Evolutionary conservation across 148 eudicot species (phyloP), one percentile per base, ranked within the genome.

Genomic region (Polygonum maritimum): DNA sequence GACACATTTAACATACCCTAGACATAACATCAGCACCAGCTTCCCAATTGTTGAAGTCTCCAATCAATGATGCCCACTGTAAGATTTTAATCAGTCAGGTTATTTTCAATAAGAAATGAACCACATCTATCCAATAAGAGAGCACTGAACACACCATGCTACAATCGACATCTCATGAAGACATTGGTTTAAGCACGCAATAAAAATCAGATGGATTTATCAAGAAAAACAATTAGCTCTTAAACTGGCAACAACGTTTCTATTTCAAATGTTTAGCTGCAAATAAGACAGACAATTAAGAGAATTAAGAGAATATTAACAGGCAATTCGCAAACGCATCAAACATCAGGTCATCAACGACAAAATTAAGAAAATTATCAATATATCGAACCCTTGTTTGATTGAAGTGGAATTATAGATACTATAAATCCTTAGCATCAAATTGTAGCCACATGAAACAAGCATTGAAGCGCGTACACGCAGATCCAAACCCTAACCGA

Each of bases 41-140:
- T 84, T 89, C 87, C 98, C 98, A 95, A 65, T 85, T 89, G 86
- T 95, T 95, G 85, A 95, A 95, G 84, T 95, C 98, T 82, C 98
- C 98, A 83, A 95, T 89, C 83, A 95, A 84, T 48, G 92, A 81
- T 15, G 98, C 98, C 48, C 84, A 81, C 98, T 95, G 89, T 60
- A 44, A 81, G 52, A 65, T 55, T 26, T 33, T 62, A 76, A 19
- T 0, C 31, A 18, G 19, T 40, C 67, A 9, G 13, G 15, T 36
- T 14, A 65, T 15, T 36, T 65, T n/a, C n/a, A n/a, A n/a, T n/a
- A n/a, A n/a, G n/a, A n/a, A n/a, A n/a, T n/a, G n/a, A n/a, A n/a
- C n/a, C n/a, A n/a, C n/a, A n/a, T n/a, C n/a, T n/a, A n/a, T 14
- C 36, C 67, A 60, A 60, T 60, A 60, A 60, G 67, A 26, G 36